Conservation (phyloP, 495 filamentous ascomycete species). For the Hyaloscypha bicolor region DNA sequence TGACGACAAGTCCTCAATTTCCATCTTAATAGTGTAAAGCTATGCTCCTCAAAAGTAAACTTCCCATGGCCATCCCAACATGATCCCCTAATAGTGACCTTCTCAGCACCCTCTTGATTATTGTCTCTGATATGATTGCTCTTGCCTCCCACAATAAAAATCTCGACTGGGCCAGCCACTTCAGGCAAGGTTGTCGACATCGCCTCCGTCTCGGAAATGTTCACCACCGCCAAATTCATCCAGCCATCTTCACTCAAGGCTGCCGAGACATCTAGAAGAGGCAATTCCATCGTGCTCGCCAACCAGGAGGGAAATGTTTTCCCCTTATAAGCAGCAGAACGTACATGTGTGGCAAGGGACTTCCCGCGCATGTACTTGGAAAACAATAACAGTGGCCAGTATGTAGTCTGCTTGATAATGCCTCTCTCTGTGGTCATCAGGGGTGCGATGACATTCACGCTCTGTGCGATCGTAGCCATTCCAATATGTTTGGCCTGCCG, state of each 20-base stretch:
- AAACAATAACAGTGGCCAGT: constrained; percentile 63
- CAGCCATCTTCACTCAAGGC: constrained; percentile 55
- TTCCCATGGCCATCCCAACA: neutral
- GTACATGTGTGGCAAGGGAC: constrained; percentile 55
- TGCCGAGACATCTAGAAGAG: constrained; percentile 58
- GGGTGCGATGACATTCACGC: constrained; percentile 65
- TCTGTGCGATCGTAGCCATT: constrained; percentile 68
- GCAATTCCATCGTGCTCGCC: constrained; percentile 50
- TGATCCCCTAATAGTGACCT: neutral
- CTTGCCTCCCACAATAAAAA: constrained; percentile 56
- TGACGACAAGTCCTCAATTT: neutral
- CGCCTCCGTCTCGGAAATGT: constrained; percentile 51
- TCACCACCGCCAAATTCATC: constrained; percentile 58
- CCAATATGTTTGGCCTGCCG: constrained; percentile 61
- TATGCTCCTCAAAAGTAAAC: constrained; percentile 1
- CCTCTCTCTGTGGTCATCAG: constrained; percentile 60
- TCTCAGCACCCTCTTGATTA: neutral
- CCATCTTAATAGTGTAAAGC: constrained; percentile 1
- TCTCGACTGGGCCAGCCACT: constrained; percentile 40
- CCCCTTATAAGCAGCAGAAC: constrained; percentile 53
- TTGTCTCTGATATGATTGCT: constrained; percentile 22
- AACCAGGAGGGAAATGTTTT: constrained; percentile 57
- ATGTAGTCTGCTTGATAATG: constrained; percentile 63
- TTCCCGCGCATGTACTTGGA: constrained; percentile 63
- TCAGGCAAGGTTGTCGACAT: constrained; percentile 47